Percentiles rank a stretch among this genome's conserved stretches.
Evolutionary conservation across 73 alveolate species (phyloP).

Genomic region (Breviolum minutum): DNA sequence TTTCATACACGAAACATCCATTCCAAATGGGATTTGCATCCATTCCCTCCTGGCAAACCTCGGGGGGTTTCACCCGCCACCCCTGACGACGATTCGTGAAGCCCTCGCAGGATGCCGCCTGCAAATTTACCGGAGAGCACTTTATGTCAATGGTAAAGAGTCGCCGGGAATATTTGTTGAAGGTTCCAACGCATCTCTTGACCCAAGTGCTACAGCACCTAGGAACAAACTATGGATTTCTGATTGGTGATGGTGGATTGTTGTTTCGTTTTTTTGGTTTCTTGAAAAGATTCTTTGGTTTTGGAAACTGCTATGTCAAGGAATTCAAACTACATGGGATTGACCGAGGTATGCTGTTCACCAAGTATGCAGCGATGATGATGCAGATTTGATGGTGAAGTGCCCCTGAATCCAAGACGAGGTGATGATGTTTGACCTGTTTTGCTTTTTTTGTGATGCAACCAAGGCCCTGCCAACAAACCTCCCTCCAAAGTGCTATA

Average conservation of each 20-base stretch:
- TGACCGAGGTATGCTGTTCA: slow-evolving; percentile 56
- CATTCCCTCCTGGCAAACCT: no score
- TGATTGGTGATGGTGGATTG: not conserved
- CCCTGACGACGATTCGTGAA: no score
- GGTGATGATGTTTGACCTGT: not conserved
- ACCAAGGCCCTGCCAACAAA: no score
- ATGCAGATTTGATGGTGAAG: slow-evolving; percentile 52
- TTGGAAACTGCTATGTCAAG: not conserved
- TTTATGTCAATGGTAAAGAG: slow-evolving; percentile 29
- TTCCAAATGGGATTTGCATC: no score
- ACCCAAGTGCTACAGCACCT: slow-evolving; percentile 55
- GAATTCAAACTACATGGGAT: not conserved
- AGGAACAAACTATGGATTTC: not conserved
- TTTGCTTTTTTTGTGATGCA: not conserved
- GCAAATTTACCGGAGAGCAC: slow-evolving; percentile 89
- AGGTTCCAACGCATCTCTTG: slow-evolving; percentile 44
- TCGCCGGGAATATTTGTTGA: slow-evolving; percentile 33
- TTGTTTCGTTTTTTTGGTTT: not conserved
- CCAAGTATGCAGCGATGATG: slow-evolving; percentile 1
- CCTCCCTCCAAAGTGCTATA: no score
- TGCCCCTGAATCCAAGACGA: not conserved
- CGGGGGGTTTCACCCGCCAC: no score
- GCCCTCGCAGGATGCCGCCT: slow-evolving; percentile 60
- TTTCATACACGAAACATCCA: no score
- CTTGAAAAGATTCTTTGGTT: not conserved